phyloP scores from a whole-genome alignment of 768 basidiomycete species.

The Lactarius trivialis region DNA sequence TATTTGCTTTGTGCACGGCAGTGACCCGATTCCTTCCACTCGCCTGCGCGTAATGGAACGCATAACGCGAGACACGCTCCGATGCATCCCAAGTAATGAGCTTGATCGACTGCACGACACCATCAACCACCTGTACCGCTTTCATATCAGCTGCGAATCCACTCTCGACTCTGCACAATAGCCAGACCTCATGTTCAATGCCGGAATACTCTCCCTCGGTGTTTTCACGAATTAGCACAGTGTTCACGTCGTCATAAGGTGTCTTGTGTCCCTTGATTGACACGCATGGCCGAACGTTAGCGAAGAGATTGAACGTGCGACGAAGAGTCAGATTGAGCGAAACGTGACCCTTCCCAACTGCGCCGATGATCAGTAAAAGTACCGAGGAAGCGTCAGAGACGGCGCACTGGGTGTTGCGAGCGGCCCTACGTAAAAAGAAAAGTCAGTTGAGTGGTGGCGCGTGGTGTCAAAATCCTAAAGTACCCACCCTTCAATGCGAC shows the following conservation, averaged over 20 bases:
- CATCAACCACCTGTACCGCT: conserved; percentile 75
- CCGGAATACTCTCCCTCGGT: conserved; percentile 99
- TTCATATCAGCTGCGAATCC: conserved; percentile 16
- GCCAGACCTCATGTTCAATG: conserved; percentile 90
- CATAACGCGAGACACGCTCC: conserved; percentile 96
- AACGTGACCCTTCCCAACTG: conserved; percentile 98
- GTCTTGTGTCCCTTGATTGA: conserved; percentile 98
- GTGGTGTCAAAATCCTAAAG: neutral
- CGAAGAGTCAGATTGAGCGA: conserved; percentile 96
- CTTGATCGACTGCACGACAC: conserved; percentile 99
- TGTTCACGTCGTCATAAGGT: conserved; percentile 96
- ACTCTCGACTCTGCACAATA: neutral
- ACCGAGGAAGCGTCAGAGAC: neutral
- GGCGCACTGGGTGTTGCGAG: conserved; percentile 92
- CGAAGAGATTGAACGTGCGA: conserved; percentile 96
- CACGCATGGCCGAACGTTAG: conserved; percentile 94
- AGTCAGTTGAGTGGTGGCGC: neutral
- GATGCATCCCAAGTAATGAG: conserved; percentile 99
- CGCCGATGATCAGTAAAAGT: conserved; percentile 8
- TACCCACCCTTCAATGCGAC: conserved; percentile 89
- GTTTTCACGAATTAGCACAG: conserved; percentile 97
- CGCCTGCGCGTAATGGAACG: conserved; percentile 93
- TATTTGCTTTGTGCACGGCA: conserved; percentile 99
- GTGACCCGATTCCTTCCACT: conserved; percentile 88
- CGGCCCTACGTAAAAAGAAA: conserved; percentile 53